Percentiles rank a stretch among this genome's conserved stretches.
Conservation (phyloP, 1,284 basidiomycete genomes). For the Fomes fomentarius region DNA sequence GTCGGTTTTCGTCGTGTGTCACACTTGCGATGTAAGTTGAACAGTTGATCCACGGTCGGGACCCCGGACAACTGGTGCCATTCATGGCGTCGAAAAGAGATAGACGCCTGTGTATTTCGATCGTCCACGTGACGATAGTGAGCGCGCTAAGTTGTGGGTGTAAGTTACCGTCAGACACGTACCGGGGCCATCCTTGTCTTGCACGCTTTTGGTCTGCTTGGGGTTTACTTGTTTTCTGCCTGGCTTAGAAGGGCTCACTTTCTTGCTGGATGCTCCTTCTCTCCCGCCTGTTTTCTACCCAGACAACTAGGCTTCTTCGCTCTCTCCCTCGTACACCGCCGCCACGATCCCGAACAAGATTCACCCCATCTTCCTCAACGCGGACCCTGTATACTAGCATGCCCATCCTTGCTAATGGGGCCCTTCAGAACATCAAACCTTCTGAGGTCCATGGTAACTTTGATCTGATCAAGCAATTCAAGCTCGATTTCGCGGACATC, state of each 20-base stretch:
- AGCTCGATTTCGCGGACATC: slow-evolving; percentile 78
- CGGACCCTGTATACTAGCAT: slow-evolving; percentile 26
- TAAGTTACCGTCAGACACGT: background rate
- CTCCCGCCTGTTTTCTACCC: slow-evolving; percentile 22
- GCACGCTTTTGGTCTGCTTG: background rate
- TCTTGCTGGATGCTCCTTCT: slow-evolving; percentile 25
- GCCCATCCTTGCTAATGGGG: slow-evolving; percentile 21
- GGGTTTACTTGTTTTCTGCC: slow-evolving; percentile 3
- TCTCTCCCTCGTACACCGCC: slow-evolving; percentile 13
- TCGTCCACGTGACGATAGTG: too few species aligned
- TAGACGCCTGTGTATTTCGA: too few species aligned
- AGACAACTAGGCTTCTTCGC: slow-evolving; percentile 22
- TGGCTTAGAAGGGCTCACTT: slow-evolving; percentile 9
- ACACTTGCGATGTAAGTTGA: too few species aligned
- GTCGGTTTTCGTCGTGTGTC: background rate
- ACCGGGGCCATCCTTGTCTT: background rate
- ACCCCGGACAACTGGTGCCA: too few species aligned
- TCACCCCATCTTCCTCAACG: background rate
- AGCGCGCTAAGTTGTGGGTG: too few species aligned
- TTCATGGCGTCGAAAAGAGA: too few species aligned
- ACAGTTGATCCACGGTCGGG: too few species aligned
- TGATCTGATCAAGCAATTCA: slow-evolving; percentile 73
- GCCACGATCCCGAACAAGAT: slow-evolving; percentile 6
- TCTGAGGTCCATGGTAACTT: slow-evolving; percentile 69
- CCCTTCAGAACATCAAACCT: slow-evolving; percentile 1